Evolutionary conservation across 2,329 filamentous ascomycete genomes (phyloP).

Genomic region (Apiospora aurea): DNA sequence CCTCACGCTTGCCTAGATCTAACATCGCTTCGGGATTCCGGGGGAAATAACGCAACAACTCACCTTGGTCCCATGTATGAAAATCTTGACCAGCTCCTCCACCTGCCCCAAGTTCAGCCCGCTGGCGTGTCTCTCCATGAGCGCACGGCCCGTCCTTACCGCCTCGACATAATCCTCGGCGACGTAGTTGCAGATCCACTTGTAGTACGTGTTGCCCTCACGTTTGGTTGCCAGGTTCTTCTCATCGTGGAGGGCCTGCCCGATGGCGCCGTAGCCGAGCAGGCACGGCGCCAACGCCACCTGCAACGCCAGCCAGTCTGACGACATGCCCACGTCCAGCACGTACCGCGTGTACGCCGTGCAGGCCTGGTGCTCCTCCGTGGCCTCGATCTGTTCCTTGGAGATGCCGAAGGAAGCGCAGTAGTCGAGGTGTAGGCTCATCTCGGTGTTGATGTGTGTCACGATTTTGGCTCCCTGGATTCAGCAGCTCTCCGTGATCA

Average conservation of each 20-base stretch:
- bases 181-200: conserved; percentile 90
- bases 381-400: conserved; percentile 72
- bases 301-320: conserved; percentile 89
- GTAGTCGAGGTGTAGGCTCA: conserved; percentile 81
- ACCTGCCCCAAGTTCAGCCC: conserved; percentile 76
- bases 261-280: conserved; percentile 86
- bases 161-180: conserved; percentile 80
- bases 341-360: conserved; percentile 83
- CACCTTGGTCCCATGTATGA: conserved; percentile 86
- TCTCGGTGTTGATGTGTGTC: conserved; percentile 79
- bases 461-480: conserved; percentile 72
- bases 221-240: conserved; percentile 59
- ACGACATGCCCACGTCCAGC: conserved; percentile 84
- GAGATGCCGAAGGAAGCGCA: conserved; percentile 83
- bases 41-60: conserved; percentile 37
- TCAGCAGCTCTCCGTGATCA: conserved; percentile 22
- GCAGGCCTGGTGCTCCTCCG: conserved; percentile 73
- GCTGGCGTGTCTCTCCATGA: conserved; percentile 79
- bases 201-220: conserved; percentile 79
- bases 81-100: conserved; percentile 84
- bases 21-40: not conserved
- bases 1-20: not conserved
- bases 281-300: conserved; percentile 86
- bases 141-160: conserved; percentile 71
- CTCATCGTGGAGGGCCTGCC: conserved; percentile 71